Evolutionary conservation across 1,284 basidiomycete species (phyloP), one percentile per base, ranked within the genome.

Genomic region (Paramarasmius palmivorus): DNA sequence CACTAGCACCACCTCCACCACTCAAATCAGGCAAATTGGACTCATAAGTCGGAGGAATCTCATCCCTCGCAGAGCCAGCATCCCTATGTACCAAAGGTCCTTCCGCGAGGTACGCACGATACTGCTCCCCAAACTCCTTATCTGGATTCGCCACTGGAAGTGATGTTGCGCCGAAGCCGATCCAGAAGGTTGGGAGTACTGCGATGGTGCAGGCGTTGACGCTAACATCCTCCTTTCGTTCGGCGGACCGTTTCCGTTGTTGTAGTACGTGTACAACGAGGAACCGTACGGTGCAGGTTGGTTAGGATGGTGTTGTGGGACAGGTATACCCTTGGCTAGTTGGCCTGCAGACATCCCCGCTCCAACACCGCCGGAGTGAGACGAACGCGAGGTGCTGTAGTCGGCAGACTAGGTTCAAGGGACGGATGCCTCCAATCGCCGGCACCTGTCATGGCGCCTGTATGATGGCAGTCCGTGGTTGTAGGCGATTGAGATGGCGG

Each of bases 1-100:
- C 29, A 32, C 29, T 12, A 6, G 7, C 29, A 6, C 12, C 39
- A 17, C 12, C 39, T 9, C 12, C n/a, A 17, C 17, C 39, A 15
- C 19, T 17, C 19, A 10, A 10, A 17, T 10, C 39, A 17, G 39
- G 2, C 3, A 40, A 17, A 36, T 52, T 47, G 53, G 56, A 58
- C 23, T 60, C 59, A 56, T 60, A 60, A 29, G 59, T 58, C 7
- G 59, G 59, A 8, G 59, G 59, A 52, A 60, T 60, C 49, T 60
- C 46, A 19, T 40, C 50, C 12, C 26, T 44, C 12, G 49, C 44
- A 6, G 53, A 20, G 3, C 59, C 59, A 2, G 37, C 58, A 44
- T 57, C 55, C 32, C 54, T 49, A 37, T 57, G 53, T 5, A 57
- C 58, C 1, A 57, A 14, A 9, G 55, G 52, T 17, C 48, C 46